Conservation (phyloP, 2,329 filamentous ascomycete genomes). For the Keithomyces neogunnii region DNA sequence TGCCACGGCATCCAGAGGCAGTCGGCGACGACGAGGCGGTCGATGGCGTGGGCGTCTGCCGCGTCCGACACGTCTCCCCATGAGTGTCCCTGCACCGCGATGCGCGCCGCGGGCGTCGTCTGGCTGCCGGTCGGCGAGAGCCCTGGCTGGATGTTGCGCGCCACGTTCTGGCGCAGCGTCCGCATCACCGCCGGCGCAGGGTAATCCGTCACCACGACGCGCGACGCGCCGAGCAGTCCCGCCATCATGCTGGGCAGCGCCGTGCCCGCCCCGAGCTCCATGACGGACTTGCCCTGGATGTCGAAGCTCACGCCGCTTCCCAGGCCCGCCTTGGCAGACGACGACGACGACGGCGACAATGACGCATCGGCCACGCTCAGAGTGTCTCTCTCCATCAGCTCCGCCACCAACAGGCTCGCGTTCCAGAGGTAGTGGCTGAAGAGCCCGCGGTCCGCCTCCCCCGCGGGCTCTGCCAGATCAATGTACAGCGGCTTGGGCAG, state of each 20-base stretch:
- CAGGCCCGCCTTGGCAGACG: constrained; percentile 5
- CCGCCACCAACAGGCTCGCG: constrained; percentile 46
- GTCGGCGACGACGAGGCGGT: constrained; percentile 60
- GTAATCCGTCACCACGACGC: constrained; percentile 59
- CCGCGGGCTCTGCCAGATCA: constrained; percentile 37
- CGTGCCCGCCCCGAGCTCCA: constrained; percentile 63
- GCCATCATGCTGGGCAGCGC: constrained; percentile 44
- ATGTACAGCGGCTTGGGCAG: constrained; percentile 36
- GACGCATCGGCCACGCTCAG: constrained; percentile 14
- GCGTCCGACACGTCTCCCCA: constrained; percentile 47
- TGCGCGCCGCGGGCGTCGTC: constrained; percentile 9
- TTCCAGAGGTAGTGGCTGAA: constrained; percentile 74
- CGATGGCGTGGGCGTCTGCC: constrained; percentile 34
- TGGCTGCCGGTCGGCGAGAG: constrained; percentile 22
- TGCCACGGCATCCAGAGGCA: constrained; percentile 70
- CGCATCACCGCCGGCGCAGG: constrained; percentile 51
- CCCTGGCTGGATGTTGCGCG: constrained; percentile 35
- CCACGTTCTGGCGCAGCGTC: constrained; percentile 50
- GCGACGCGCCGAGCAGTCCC: constrained; percentile 34
- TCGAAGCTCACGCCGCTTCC: constrained; percentile 26
- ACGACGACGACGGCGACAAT: too few species aligned
- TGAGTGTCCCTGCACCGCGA: constrained; percentile 49
- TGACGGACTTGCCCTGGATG: constrained; percentile 40
- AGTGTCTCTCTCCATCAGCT: constrained; percentile 44
- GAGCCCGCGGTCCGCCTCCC: constrained; percentile 46